A percentile compares a stretch with the other conserved stretches of the same genome.
Conservation (phyloP, 345 rosid genomes). For the Syzygium aqueum region DNA sequence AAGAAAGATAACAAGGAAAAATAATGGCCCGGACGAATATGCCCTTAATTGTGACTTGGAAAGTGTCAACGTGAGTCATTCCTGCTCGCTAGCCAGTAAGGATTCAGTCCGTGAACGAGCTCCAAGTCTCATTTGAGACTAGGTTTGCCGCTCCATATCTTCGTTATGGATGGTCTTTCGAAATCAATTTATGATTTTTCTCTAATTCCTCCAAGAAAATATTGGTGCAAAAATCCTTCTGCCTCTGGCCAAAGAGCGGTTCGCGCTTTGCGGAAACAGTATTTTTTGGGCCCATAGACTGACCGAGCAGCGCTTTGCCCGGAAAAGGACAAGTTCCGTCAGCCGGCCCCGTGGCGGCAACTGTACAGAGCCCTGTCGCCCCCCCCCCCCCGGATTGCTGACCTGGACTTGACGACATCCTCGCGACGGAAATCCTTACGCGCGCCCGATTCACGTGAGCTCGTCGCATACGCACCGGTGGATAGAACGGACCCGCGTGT, state of each 20-base stretch:
- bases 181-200: neutral
- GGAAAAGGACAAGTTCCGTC: neutral
- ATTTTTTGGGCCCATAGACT: neutral
- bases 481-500: neutral
- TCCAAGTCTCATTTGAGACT: no score
- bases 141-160: no score
- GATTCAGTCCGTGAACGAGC: no score
- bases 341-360: neutral
- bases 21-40: no score
- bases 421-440: no score
- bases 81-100: no score
- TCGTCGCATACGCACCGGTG: neutral
- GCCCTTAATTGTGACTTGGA: accelerated
- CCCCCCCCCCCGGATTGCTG: neutral
- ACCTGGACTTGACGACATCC: neutral
- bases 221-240: neutral
- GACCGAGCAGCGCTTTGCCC: neutral
- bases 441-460: neutral
- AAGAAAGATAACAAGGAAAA: no score
- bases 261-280: neutral
- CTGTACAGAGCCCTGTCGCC: neutral
- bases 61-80: no score
- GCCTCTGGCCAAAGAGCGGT: neutral
- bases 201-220: neutral
- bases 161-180: no score